Evolutionary conservation across 495 filamentous ascomycete species (phyloP).

Genomic region (Cercophora sp.): DNA sequence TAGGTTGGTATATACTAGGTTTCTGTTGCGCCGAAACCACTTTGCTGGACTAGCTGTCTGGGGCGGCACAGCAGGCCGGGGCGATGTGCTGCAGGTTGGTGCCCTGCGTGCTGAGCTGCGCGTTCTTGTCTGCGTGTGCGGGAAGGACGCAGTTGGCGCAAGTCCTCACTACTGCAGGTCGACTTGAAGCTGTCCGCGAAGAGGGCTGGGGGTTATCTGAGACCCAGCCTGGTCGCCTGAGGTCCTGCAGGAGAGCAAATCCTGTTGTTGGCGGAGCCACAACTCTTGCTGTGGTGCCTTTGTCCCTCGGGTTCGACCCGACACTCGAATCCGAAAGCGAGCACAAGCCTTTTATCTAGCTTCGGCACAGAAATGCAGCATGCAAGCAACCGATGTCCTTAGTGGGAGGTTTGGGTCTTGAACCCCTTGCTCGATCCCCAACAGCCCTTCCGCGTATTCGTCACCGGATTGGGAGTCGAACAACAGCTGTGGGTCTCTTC

Average conservation of each 20-base stretch:
- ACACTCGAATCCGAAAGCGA: constrained; percentile 2
- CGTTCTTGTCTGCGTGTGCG: neutral
- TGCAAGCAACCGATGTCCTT: neutral
- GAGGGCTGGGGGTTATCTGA: too few species aligned
- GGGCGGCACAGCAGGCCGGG: neutral
- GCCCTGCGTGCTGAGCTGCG: neutral
- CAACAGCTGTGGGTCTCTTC: too few species aligned
- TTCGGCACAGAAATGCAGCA: constrained; percentile 1
- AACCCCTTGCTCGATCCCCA: neutral
- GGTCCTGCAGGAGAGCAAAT: neutral
- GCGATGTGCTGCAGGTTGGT: neutral
- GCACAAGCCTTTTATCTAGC: constrained; percentile 2
- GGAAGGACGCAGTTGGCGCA: neutral
- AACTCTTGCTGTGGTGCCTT: neutral
- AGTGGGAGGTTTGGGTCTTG: neutral
- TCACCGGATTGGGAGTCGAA: too few species aligned
- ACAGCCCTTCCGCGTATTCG: constrained; percentile 10
- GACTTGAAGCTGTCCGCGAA: neutral
- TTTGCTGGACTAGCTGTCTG: neutral
- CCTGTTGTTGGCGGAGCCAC: neutral
- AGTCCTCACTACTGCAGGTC: neutral
- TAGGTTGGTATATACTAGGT: neutral
- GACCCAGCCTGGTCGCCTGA: neutral
- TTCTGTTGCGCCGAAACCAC: constrained; percentile 1
- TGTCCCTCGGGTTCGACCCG: neutral